phyloP scores from a whole-genome alignment of 2,329 filamentous ascomycete species.

The Ramichloridium luteum region DNA sequence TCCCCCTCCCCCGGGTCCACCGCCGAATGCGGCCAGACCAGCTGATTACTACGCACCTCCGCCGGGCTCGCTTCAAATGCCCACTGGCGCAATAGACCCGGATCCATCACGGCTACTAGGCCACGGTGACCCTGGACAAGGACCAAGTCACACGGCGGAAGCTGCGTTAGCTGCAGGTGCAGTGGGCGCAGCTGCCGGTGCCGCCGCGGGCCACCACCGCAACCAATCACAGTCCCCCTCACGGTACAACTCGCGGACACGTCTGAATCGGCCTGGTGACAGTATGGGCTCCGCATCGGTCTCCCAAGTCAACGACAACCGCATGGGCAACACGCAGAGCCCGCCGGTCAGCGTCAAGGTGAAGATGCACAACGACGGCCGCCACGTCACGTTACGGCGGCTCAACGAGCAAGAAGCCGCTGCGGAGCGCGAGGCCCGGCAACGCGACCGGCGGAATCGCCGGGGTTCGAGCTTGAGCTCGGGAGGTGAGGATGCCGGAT shows the following conservation, averaged over 20 bases:
- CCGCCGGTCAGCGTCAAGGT: conserved; percentile 54
- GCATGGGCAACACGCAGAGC: conserved; percentile 25
- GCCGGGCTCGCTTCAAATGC: conserved; percentile 22
- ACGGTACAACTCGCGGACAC: conserved; percentile 8
- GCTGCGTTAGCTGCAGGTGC: conserved; percentile 9
- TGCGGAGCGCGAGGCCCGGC: conserved; percentile 44
- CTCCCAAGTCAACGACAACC: conserved; percentile 9
- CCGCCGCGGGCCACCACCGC: conserved; percentile 15
- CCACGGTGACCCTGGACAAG: conserved; percentile 20
- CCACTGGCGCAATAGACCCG: conserved; percentile 30
- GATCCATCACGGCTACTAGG: conserved; percentile 23
- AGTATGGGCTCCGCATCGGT: conserved; percentile 14
- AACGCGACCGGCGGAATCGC: conserved; percentile 33
- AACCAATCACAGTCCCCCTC: conserved; percentile 20
- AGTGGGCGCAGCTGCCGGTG: conserved; percentile 12
- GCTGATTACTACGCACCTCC: conserved; percentile 15
- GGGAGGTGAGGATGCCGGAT: conserved; percentile 21
- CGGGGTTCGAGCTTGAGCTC: conserved; percentile 25
- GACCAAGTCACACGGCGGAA: conserved; percentile 9
- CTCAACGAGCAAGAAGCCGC: conserved; percentile 51
- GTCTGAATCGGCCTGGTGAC: conserved; percentile 10
- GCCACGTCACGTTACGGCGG: conserved; percentile 49
- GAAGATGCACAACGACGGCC: conserved; percentile 52
- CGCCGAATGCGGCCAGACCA: conserved; percentile 17
- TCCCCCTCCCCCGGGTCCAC: conserved; percentile 25